Conservation (phyloP, 306 rosid species). For the Styphnolobium japonicum region DNA sequence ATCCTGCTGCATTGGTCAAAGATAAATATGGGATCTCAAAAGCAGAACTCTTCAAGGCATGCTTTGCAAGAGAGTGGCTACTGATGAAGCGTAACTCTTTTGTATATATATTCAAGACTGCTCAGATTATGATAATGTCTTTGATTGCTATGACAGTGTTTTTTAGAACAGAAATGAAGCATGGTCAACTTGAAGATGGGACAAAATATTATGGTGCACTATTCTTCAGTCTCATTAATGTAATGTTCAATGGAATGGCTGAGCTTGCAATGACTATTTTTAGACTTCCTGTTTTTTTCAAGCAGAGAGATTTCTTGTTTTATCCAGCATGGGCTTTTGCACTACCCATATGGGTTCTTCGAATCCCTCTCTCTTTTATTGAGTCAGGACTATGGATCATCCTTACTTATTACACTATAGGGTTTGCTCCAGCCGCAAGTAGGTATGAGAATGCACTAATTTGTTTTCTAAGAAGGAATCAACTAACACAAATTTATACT, state of each 20-base stretch:
- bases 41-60: slow-evolving; percentile 64
- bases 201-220: slow-evolving; percentile 60
- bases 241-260: slow-evolving; percentile 85
- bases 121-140: slow-evolving; percentile 60
- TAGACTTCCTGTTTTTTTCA: slow-evolving; percentile 71
- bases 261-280: slow-evolving; percentile 60
- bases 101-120: slow-evolving; percentile 67
- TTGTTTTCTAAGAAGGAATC: background rate
- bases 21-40: slow-evolving; percentile 65
- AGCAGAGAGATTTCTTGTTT: slow-evolving; percentile 67
- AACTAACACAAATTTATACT: too few relatives aligned
- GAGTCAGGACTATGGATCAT: slow-evolving; percentile 72
- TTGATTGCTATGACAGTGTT: slow-evolving; percentile 66
- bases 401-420: slow-evolving; percentile 73
- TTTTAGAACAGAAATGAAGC: slow-evolving; percentile 60
- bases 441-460: slow-evolving; percentile 41
- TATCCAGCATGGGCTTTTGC: slow-evolving; percentile 79
- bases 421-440: slow-evolving; percentile 79
- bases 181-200: slow-evolving; percentile 61
- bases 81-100: slow-evolving; percentile 60
- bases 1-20: slow-evolving; percentile 61
- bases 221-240: slow-evolving; percentile 60
- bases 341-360: slow-evolving; percentile 64
- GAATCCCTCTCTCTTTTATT: slow-evolving; percentile 68
- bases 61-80: slow-evolving; percentile 78